These are phyloP conservation scores for Collybia mongolica DNA, from an alignment of 768 basidiomycete genomes.

Conservation along the genomic window DNA sequence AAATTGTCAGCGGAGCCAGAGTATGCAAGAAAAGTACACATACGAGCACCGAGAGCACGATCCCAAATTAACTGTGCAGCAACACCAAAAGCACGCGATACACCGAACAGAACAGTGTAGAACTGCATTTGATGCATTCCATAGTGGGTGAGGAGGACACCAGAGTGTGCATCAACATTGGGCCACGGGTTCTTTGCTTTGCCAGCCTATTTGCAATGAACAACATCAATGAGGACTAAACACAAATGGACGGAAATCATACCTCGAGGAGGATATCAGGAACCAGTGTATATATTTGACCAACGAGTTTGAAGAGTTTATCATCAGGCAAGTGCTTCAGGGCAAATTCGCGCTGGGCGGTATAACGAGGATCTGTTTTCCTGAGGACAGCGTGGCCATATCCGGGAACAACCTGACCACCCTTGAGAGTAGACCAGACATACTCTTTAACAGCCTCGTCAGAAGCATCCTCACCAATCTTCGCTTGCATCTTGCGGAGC, in stretches of 20 bases:
- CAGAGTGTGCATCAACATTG: constrained; percentile 97
- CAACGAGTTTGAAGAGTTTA: constrained; percentile 93
- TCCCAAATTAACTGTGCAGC: constrained; percentile 92
- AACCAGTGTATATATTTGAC: constrained; percentile 83
- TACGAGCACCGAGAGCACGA: constrained; percentile 88
- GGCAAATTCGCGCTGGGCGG: constrained; percentile 87
- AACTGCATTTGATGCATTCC: constrained; percentile 90
- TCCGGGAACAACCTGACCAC: constrained; percentile 92
- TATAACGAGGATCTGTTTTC: constrained; percentile 92
- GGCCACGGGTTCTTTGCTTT: constrained; percentile 96
- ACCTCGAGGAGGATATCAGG: constrained; percentile 89
- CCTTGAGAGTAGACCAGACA: constrained; percentile 92
- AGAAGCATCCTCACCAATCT: constrained; percentile 81
- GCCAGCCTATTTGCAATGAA: constrained; percentile 53
- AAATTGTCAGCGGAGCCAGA: background rate
- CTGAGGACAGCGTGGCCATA: constrained; percentile 86
- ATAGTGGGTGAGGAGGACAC: constrained; percentile 83
- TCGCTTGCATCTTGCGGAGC: constrained; percentile 89
- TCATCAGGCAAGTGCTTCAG: constrained; percentile 82
- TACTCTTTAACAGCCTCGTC: constrained; percentile 92
- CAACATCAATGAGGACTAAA: background rate
- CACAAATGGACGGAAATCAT: background rate
- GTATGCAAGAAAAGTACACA: constrained; percentile 26
- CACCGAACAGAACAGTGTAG: constrained; percentile 97
- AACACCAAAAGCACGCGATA: constrained; percentile 92